phyloP scores from a whole-genome alignment of 148 eudicot genomes.

The Rhododendron vialii region DNA sequence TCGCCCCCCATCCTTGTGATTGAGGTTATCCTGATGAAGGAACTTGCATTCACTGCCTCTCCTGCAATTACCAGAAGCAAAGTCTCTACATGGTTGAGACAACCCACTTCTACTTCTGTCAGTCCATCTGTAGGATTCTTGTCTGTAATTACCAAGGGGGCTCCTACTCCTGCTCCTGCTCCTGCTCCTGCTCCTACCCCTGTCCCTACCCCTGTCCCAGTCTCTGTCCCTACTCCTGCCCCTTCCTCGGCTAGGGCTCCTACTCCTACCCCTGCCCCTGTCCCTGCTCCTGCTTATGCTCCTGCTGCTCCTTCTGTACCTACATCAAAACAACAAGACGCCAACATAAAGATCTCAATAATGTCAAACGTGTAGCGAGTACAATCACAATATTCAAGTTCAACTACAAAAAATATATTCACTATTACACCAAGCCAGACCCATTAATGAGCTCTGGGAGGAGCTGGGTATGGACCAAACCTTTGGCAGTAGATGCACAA shows the following conservation, averaged over 20 bases:
- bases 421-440: not conserved
- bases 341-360: not conserved
- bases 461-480: not conserved
- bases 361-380: not conserved
- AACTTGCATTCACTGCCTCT: conserved; percentile 58
- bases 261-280: conserved; percentile 1
- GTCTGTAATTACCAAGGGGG: conserved; percentile 38
- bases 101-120: conserved; percentile 44
- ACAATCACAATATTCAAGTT: not conserved
- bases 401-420: not conserved
- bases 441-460: not conserved
- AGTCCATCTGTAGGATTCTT: conserved; percentile 29
- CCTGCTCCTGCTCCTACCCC: conserved; percentile 22
- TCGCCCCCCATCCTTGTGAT: conserved; percentile 30
- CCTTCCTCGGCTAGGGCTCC: conserved; percentile 6
- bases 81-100: conserved; percentile 52
- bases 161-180: conserved; percentile 32
- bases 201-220: not conserved
- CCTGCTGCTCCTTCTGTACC: conserved; percentile 14
- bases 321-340: conserved; percentile 4
- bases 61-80: conserved; percentile 59
- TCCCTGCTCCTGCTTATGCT: conserved; percentile 1
- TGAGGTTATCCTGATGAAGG: conserved; percentile 43
- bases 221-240: conserved; percentile 11
- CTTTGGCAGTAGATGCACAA: not conserved